Evolutionary conservation across 805 yeast species (phyloP).

Genomic region (Saturnispora saitoi): DNA sequence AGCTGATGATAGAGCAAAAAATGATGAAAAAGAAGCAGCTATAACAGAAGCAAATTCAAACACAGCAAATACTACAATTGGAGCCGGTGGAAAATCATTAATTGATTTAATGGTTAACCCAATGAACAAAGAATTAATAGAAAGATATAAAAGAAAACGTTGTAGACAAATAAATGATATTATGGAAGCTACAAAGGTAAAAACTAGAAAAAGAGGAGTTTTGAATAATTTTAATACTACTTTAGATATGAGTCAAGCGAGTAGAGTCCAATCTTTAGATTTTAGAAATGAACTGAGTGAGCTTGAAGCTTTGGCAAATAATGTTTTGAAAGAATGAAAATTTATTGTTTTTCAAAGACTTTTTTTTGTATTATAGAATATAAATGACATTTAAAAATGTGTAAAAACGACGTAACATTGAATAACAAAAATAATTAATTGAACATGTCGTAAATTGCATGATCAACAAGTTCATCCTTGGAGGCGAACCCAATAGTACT

Average conservation of each 20-base stretch:
- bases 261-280: not conserved
- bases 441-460: slow-evolving; percentile 14
- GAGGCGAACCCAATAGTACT: not conserved
- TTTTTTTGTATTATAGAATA: not conserved
- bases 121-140: not conserved
- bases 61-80: not conserved
- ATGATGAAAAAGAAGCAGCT: not conserved
- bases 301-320: slow-evolving; percentile 19
- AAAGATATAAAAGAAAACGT: not conserved
- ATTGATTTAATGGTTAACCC: slow-evolving; percentile 3
- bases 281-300: slow-evolving; percentile 1
- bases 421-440: not conserved
- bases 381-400: slow-evolving; percentile 9
- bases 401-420: not conserved
- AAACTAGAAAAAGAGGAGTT: slow-evolving; percentile 6
- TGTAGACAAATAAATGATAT: not conserved
- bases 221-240: not conserved
- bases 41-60: not conserved
- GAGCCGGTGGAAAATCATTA: slow-evolving; percentile 3
- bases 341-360: not conserved
- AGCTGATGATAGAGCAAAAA: not conserved
- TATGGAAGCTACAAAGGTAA: slow-evolving; percentile 14
- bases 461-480: slow-evolving; percentile 11
- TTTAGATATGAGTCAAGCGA: not conserved
- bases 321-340: slow-evolving; percentile 15